Percentiles rank a stretch among this genome's conserved stretches.
phyloP scores from a whole-genome alignment of 306 rosid species.

The Astragalus glycyphyllos region DNA sequence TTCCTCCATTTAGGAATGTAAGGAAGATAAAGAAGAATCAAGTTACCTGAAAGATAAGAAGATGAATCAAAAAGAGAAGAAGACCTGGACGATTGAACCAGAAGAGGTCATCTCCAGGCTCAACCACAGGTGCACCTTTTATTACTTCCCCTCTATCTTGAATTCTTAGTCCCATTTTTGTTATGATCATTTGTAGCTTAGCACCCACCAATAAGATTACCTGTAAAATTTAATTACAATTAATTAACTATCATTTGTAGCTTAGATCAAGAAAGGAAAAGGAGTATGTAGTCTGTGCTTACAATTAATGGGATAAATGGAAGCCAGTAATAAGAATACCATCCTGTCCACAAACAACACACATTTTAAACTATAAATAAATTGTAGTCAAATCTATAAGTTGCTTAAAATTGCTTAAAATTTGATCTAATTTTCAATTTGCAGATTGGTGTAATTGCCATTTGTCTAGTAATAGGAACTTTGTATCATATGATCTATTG shows the following conservation, averaged over 20 bases:
- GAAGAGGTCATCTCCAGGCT: constrained; percentile 75
- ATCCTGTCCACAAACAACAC: constrained; percentile 56
- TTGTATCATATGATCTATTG: too few relatives aligned
- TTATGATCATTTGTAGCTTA: constrained; percentile 75
- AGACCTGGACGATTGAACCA: constrained; percentile 77
- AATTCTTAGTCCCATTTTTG: constrained; percentile 70
- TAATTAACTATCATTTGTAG: not conserved
- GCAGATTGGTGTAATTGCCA: too few relatives aligned
- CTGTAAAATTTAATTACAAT: constrained; percentile 45
- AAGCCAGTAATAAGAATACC: constrained; percentile 75
- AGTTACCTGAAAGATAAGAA: constrained; percentile 76
- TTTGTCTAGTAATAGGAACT: too few relatives aligned
- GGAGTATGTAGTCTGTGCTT: constrained; percentile 41
- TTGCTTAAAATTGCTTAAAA: too few relatives aligned
- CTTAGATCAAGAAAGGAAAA: not conserved
- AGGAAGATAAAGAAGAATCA: not conserved
- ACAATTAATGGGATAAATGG: constrained; percentile 80
- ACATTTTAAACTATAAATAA: not conserved
- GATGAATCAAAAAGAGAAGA: constrained; percentile 70
- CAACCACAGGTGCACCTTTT: constrained; percentile 74
- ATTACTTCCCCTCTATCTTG: constrained; percentile 78
- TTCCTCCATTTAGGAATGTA: too few relatives aligned
- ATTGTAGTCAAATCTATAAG: too few relatives aligned
- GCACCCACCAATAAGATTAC: constrained; percentile 76
- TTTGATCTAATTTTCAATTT: too few relatives aligned